Evolutionary conservation across 2,329 filamentous ascomycete species (phyloP).

Genomic region (Leptographium lundbergii): DNA sequence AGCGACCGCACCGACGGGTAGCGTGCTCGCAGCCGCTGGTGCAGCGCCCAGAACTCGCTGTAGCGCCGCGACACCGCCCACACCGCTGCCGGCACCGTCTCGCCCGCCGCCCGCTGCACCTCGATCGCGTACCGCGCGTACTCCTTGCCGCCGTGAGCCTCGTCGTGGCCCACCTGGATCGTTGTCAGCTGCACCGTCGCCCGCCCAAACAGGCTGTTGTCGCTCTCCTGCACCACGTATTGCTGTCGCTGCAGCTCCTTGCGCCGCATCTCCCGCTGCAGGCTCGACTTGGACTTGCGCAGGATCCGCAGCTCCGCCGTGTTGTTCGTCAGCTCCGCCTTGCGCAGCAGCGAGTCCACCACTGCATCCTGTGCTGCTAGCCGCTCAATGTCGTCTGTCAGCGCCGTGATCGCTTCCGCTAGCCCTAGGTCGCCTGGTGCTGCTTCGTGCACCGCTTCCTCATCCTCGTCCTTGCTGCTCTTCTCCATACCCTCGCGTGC

Average conservation of each 20-base stretch:
- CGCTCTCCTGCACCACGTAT: conserved; percentile 93
- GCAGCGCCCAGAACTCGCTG: conserved; percentile 91
- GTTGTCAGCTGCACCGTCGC: conserved; percentile 83
- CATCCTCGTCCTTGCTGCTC: conserved; percentile 40
- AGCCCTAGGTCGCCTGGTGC: conserved; percentile 88
- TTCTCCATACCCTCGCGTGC: conserved; percentile 19
- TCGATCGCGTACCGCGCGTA: conserved; percentile 91
- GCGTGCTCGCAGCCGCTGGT: conserved; percentile 71
- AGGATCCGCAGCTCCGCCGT: conserved; percentile 84
- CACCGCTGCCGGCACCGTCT: conserved; percentile 91
- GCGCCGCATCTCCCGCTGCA: conserved; percentile 81
- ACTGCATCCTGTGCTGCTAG: conserved; percentile 79
- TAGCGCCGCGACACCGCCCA: conserved; percentile 91
- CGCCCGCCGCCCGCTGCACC: conserved; percentile 77
- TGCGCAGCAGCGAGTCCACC: conserved; percentile 79
- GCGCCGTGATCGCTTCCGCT: conserved; percentile 77
- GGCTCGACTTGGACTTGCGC: conserved; percentile 83
- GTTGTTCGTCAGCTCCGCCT: conserved; percentile 95
- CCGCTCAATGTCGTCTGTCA: conserved; percentile 87
- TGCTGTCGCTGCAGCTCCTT: conserved; percentile 96
- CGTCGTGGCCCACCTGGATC: conserved; percentile 63
- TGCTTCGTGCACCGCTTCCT: conserved; percentile 83
- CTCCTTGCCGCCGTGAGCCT: conserved; percentile 41
- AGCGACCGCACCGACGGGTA: conserved; percentile 82
- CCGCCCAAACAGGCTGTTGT: conserved; percentile 90